Conservation (phyloP, 768 basidiomycete species). For the Flagelloscypha sp. region DNA sequence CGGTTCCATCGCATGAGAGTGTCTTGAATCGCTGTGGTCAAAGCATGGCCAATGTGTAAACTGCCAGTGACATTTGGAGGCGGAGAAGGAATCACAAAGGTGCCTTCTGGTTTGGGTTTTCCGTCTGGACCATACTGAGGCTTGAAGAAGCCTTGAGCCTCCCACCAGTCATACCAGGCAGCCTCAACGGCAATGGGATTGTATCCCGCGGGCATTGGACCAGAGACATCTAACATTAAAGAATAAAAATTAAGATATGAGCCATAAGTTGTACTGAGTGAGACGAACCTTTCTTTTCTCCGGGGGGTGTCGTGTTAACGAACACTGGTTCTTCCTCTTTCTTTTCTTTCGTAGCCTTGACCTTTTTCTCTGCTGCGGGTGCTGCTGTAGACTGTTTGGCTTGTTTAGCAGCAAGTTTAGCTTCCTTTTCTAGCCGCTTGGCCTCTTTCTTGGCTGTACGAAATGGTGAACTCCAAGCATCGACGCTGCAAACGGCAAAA, state of each 20-base stretch:
- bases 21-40: slow-evolving; percentile 91
- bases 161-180: slow-evolving; percentile 99
- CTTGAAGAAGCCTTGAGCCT: slow-evolving; percentile 81
- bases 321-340: slow-evolving; percentile 65
- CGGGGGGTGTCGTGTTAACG: slow-evolving; percentile 82
- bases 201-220: slow-evolving; percentile 88
- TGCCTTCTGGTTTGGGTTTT: slow-evolving; percentile 50
- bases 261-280: too few relatives aligned
- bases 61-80: slow-evolving; percentile 97
- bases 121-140: slow-evolving; percentile 57
- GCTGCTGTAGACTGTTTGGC: slow-evolving; percentile 26
- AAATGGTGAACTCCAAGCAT: neutral
- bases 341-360: slow-evolving; percentile 66
- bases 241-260: neutral
- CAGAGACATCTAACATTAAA: slow-evolving; percentile 57
- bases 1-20: slow-evolving; percentile 90
- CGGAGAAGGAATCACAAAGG: slow-evolving; percentile 82
- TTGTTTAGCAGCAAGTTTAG: slow-evolving; percentile 67
- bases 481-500: neutral
- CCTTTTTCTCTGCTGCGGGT: slow-evolving; percentile 54
- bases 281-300: slow-evolving; percentile 84
- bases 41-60: slow-evolving; percentile 90
- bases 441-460: slow-evolving; percentile 75
- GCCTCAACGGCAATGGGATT: slow-evolving; percentile 93
- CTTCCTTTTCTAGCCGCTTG: slow-evolving; percentile 71